Percentiles rank a stretch among this genome's conserved stretches.
Conservation (phyloP, 1,139 yeast genomes). For the Sugiyamaella neomexicana region DNA sequence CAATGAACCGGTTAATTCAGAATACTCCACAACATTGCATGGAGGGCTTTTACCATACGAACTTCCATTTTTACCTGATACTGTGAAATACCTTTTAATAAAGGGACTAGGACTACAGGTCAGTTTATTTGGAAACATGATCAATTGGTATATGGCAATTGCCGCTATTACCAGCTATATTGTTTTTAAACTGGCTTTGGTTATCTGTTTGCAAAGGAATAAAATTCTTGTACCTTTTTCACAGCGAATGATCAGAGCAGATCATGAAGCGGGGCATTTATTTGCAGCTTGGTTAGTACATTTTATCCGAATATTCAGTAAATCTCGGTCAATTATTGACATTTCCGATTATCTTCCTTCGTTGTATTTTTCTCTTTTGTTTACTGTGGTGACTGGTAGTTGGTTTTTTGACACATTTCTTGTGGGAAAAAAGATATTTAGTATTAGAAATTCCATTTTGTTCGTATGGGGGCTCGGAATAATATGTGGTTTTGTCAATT, state of each 20-base stretch:
- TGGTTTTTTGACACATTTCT: constrained; percentile 12
- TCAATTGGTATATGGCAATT: constrained; percentile 47
- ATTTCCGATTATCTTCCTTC: constrained; percentile 33
- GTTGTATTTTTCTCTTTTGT: constrained; percentile 32
- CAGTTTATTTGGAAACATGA: constrained; percentile 59
- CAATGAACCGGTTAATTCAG: constrained; percentile 26
- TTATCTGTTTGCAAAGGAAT: constrained; percentile 29
- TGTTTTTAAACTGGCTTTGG: constrained; percentile 28
- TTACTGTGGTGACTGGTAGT: constrained; percentile 23
- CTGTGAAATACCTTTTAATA: constrained; percentile 53
- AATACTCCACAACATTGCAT: constrained; percentile 21
- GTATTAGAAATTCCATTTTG: neutral
- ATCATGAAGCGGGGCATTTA: constrained; percentile 33
- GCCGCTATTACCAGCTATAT: constrained; percentile 23
- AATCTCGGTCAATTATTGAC: constrained; percentile 16
- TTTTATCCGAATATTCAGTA: constrained; percentile 22
- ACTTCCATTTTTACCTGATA: constrained; percentile 51
- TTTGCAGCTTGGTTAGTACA: constrained; percentile 31
- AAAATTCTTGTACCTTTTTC: constrained; percentile 17
- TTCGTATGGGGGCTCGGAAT: constrained; percentile 18
- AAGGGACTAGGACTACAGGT: constrained; percentile 44
- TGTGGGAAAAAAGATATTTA: neutral
- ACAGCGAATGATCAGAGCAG: constrained; percentile 24
- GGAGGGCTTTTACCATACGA: constrained; percentile 16
- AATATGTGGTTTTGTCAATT: constrained; percentile 9